Percentiles rank a stretch among this genome's conserved stretches.
Conservation (phyloP, 2,329 filamentous ascomycete genomes). For the Trematosphaeria pertusa region DNA sequence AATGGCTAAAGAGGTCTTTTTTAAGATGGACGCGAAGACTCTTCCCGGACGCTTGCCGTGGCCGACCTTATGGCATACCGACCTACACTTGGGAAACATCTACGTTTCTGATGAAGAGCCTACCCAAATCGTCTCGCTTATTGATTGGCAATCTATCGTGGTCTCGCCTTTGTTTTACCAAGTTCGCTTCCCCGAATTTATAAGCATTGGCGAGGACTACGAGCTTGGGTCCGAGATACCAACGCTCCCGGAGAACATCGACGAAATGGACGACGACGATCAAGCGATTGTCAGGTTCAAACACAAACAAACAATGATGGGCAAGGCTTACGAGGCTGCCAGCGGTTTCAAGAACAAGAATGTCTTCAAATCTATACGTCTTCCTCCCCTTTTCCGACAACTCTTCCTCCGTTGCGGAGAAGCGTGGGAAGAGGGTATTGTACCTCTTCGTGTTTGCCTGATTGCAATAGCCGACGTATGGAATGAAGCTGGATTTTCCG, state of each 20-base stretch:
- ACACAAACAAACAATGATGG: conserved; percentile 12
- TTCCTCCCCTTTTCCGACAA: conserved; percentile 39
- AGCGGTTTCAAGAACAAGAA: conserved; percentile 27
- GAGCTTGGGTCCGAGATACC: conserved; percentile 8
- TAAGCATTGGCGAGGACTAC: conserved; percentile 23
- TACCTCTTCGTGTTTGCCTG: conserved; percentile 45
- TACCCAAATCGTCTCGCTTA: conserved; percentile 27
- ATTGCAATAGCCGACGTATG: conserved; percentile 40
- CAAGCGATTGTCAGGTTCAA: conserved; percentile 11
- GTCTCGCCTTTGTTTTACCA: conserved; percentile 30
- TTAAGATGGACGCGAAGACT: neutral
- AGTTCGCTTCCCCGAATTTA: conserved; percentile 25
- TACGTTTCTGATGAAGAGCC: conserved; percentile 29
- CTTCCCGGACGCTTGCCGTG: neutral
- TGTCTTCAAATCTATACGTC: conserved; percentile 28
- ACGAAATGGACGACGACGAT: conserved; percentile 16
- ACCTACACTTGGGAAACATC: conserved; percentile 50
- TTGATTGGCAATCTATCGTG: conserved; percentile 33
- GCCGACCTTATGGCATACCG: conserved; percentile 43
- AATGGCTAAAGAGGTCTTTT: conserved; percentile 12
- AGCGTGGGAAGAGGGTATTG: conserved; percentile 35
- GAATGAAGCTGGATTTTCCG: conserved; percentile 30
- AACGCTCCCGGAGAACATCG: conserved; percentile 13
- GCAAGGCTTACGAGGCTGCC: conserved; percentile 42
- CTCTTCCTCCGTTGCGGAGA: conserved; percentile 39